Evolutionary conservation across 1,284 basidiomycete genomes (phyloP).

Genomic region (Caloboletus firmus): DNA sequence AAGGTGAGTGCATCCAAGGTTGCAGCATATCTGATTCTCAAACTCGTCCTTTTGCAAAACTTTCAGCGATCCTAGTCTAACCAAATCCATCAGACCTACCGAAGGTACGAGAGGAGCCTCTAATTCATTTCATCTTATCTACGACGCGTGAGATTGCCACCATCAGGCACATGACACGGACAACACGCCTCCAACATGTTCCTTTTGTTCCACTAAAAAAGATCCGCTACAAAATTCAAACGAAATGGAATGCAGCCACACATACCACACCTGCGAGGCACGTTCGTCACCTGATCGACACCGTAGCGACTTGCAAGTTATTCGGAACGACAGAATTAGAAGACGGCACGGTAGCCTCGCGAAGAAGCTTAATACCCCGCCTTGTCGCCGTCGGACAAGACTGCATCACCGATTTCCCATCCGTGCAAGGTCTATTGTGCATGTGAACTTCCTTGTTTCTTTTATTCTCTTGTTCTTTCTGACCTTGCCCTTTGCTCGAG

Average conservation of each 20-base stretch:
- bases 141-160: neutral
- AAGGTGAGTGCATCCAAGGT: neutral
- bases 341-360: conserved; percentile 21
- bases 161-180: neutral
- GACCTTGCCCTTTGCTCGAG: neutral
- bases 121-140: conserved; percentile 3
- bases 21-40: neutral
- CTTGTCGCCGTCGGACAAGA: conserved; percentile 3
- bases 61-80: neutral
- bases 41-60: neutral
- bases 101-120: neutral
- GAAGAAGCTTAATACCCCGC: conserved; percentile 22
- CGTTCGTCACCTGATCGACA: neutral
- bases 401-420: neutral
- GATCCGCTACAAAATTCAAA: neutral
- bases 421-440: neutral
- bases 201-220: conserved; percentile 5
- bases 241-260: neutral
- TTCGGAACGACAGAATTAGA: conserved; percentile 1
- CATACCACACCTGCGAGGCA: conserved; percentile 2
- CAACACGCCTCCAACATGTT: conserved; percentile 1
- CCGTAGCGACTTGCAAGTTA: neutral
- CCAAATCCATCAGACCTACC: neutral
- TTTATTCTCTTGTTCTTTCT: neutral
- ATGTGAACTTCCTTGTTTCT: neutral